Evolutionary conservation across 1,284 basidiomycete genomes (phyloP).

Genomic region (Tetrapyrgos nigripes): DNA sequence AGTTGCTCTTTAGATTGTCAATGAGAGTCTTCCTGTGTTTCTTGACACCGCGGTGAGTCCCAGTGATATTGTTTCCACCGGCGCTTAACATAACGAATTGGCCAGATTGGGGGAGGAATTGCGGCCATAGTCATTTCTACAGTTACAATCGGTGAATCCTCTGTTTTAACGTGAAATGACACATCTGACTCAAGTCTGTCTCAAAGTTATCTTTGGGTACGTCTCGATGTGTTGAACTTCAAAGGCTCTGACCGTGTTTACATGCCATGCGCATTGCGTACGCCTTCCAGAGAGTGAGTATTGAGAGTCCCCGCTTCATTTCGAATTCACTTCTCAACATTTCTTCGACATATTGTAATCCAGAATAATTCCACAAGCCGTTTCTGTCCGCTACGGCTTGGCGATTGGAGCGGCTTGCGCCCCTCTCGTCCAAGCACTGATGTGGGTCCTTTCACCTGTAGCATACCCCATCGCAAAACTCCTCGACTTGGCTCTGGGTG

Average conservation of each 20-base stretch:
- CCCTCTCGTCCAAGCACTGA: conserved; percentile 80
- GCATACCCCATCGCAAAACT: conserved; percentile 91
- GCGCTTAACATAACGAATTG: neutral
- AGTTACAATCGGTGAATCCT: conserved; percentile 71
- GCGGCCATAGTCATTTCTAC: conserved; percentile 87
- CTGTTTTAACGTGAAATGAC: conserved; percentile 8
- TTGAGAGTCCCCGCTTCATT: neutral
- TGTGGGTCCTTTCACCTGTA: conserved; percentile 83
- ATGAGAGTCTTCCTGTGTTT: conserved; percentile 94
- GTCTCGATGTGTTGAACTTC: neutral
- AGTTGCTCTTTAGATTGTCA: conserved; percentile 64
- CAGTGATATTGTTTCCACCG: neutral
- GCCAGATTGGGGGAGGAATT: conserved; percentile 81
- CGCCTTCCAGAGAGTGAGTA: conserved; percentile 57
- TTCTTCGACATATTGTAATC: neutral
- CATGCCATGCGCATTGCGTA: no score
- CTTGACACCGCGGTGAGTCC: conserved; percentile 82
- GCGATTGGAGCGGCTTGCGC: conserved; percentile 88
- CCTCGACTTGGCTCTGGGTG: conserved; percentile 81
- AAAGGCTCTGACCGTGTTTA: no score
- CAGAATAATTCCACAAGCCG: conserved; percentile 88
- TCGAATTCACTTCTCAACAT: neutral
- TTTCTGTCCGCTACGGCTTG: conserved; percentile 93
- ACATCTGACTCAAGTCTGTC: neutral
- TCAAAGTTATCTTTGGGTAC: neutral